phyloP scores from a whole-genome alignment of 1,284 basidiomycete species.

The Apiotrichum akiyoshidainum region DNA sequence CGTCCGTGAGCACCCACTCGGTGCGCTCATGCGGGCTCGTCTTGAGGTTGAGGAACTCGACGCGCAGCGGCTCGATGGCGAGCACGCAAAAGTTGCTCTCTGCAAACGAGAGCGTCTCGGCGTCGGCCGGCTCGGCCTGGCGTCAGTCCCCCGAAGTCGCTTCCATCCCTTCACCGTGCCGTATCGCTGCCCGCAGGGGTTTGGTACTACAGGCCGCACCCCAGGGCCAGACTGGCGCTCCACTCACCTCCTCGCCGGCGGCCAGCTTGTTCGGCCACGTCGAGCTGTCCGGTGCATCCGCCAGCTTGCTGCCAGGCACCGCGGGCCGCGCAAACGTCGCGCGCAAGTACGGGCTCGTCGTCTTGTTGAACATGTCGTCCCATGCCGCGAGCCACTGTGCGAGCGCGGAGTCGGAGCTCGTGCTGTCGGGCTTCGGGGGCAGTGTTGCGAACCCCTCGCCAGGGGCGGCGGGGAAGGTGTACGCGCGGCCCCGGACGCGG shows the following conservation, averaged over 20 bases:
- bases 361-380: conserved; percentile 32
- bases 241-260: not conserved
- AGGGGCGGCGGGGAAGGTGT: conserved; percentile 8
- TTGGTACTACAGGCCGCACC: not conserved
- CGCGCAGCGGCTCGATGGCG: conserved; percentile 35
- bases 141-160: no score
- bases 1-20: conserved; percentile 28
- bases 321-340: conserved; percentile 45
- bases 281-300: conserved; percentile 28
- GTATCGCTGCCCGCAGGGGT: no score
- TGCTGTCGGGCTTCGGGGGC: no score
- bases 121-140: conserved; percentile 32
- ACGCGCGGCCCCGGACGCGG: conserved; percentile 41
- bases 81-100: conserved; percentile 43
- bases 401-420: no score
- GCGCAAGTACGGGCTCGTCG: conserved; percentile 41
- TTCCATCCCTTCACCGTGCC: no score
- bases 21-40: conserved; percentile 40
- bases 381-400: conserved; percentile 7
- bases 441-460: no score
- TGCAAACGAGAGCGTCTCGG: conserved; percentile 35
- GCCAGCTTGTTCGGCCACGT: conserved; percentile 27
- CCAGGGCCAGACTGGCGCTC: not conserved
- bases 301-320: conserved; percentile 37
- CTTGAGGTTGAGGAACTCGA: conserved; percentile 47